Percentiles rank a stretch among this genome's conserved stretches.
These are phyloP conservation scores for Eremothecium sinecaudum DNA, from an alignment of 1,139 yeast species.

Conservation along the genomic window DNA sequence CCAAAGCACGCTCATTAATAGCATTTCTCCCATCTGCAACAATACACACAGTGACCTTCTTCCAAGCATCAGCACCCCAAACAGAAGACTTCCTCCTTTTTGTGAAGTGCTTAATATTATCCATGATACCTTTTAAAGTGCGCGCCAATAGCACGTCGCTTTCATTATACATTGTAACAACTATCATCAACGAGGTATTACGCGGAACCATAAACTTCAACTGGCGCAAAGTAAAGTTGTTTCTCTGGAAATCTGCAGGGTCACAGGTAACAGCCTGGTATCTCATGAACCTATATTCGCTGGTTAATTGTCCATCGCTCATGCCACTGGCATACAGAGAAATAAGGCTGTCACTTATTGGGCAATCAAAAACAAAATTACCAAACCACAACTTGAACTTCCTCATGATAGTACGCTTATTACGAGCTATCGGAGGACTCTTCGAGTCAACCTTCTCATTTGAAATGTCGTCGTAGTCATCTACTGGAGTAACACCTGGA, in stretches of 20 bases:
- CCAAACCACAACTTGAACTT: constrained; percentile 38
- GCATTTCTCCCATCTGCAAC: constrained; percentile 94
- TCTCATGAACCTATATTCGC: constrained; percentile 72
- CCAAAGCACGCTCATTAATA: constrained; percentile 72
- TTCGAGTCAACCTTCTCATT: neutral
- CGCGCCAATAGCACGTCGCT: constrained; percentile 81
- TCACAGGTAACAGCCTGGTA: constrained; percentile 78
- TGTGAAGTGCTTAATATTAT: constrained; percentile 75
- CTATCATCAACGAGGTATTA: constrained; percentile 78
- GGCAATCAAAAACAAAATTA: constrained; percentile 58
- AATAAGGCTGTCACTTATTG: constrained; percentile 48
- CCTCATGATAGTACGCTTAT: constrained; percentile 25
- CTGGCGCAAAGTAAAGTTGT: constrained; percentile 75
- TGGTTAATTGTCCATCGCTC: constrained; percentile 42
- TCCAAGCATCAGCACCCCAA: constrained; percentile 90
- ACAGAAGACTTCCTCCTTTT: constrained; percentile 56
- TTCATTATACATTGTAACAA: constrained; percentile 91
- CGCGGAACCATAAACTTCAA: constrained; percentile 56
- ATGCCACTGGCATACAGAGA: constrained; percentile 36
- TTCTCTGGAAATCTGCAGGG: constrained; percentile 64
- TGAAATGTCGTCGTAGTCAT: constrained; percentile 1
- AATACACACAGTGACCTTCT: constrained; percentile 79
- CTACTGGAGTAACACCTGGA: constrained; percentile 6
- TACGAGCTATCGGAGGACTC: constrained; percentile 11
- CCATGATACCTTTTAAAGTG: constrained; percentile 88